Evolutionary conservation across 148 eudicot species (phyloP).

Genomic region (Diospyros lotus): DNA sequence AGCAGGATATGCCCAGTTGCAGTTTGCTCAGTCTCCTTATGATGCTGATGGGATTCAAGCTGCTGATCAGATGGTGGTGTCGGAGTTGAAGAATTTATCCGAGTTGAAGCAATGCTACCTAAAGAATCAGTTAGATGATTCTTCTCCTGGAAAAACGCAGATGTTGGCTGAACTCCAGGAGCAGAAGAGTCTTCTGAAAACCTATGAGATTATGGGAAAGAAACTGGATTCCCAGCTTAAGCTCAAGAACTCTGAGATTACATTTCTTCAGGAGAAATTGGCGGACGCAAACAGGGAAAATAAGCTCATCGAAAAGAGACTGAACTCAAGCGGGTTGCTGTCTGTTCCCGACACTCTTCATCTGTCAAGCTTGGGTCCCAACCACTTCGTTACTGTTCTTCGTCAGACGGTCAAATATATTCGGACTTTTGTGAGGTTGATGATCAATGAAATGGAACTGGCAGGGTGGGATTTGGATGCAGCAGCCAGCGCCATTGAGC

Average conservation of each 20-base stretch:
- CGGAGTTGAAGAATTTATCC: slow-evolving; percentile 61
- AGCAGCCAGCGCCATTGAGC: slow-evolving; percentile 64
- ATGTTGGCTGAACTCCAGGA: slow-evolving; percentile 65
- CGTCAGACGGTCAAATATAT: slow-evolving; percentile 57
- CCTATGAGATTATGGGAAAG: slow-evolving; percentile 59
- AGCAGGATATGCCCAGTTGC: slow-evolving; percentile 83
- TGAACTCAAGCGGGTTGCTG: slow-evolving; percentile 67
- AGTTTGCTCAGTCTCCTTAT: slow-evolving; percentile 77
- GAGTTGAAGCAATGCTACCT: slow-evolving; percentile 67
- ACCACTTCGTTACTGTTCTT: slow-evolving; percentile 55
- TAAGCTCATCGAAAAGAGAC: slow-evolving; percentile 57
- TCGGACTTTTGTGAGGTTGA: slow-evolving; percentile 53
- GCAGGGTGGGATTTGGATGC: slow-evolving; percentile 78
- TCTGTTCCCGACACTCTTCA: slow-evolving; percentile 51
- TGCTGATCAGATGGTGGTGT: slow-evolving; percentile 61
- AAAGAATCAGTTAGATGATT: slow-evolving; percentile 60
- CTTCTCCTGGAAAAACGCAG: slow-evolving; percentile 56
- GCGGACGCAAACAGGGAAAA: slow-evolving; percentile 64
- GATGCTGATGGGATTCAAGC: slow-evolving; percentile 73
- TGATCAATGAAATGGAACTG: slow-evolving; percentile 64
- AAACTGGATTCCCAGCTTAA: slow-evolving; percentile 65
- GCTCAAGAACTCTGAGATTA: slow-evolving; percentile 75
- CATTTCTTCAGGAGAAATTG: slow-evolving; percentile 59
- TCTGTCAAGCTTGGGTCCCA: slow-evolving; percentile 52
- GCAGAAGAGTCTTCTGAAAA: slow-evolving; percentile 57